Evolutionary conservation across 352 stramenopile species (phyloP).

Genomic region (Pythium aristosporum): DNA sequence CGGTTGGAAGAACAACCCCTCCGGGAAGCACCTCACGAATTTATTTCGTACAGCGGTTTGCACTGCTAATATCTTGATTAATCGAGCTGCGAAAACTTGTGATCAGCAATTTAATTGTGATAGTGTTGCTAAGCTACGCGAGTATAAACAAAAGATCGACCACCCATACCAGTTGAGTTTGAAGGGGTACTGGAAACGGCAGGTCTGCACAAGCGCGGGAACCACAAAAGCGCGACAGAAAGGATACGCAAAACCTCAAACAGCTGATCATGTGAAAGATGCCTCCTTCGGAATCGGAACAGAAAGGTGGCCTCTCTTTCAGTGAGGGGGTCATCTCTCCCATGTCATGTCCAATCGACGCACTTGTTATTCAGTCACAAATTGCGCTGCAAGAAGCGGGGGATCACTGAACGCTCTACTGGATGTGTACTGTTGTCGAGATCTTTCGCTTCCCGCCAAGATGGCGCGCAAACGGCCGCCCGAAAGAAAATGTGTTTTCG

Average conservation of each 20-base stretch:
- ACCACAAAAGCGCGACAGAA: conserved; percentile 17
- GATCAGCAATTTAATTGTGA: not conserved
- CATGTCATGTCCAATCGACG: no score
- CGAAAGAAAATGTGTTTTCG: conserved; percentile 1
- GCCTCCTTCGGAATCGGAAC: no score
- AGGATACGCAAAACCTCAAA: not conserved
- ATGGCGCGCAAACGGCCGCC: not conserved
- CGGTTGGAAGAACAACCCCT: conserved; percentile 23
- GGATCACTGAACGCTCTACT: no score
- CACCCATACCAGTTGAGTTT: conserved; percentile 6
- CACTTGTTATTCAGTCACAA: no score
- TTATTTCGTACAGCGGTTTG: not conserved
- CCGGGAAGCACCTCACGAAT: not conserved
- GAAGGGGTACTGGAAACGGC: not conserved
- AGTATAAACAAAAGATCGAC: conserved; percentile 14
- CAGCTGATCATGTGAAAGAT: conserved; percentile 6
- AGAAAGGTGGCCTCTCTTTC: no score
- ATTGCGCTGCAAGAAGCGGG: no score
- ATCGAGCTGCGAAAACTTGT: not conserved
- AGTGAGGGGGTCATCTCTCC: no score
- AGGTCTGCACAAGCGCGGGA: conserved; percentile 2
- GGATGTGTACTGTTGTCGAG: no score
- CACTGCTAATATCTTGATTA: not conserved
- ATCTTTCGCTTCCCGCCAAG: no score
- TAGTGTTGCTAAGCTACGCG: conserved; percentile 6